Base-by-base conservation (phyloP, 1,284 basidiomycete genomes). In the Cutaneotrichosporon cyanovorans region DNA sequence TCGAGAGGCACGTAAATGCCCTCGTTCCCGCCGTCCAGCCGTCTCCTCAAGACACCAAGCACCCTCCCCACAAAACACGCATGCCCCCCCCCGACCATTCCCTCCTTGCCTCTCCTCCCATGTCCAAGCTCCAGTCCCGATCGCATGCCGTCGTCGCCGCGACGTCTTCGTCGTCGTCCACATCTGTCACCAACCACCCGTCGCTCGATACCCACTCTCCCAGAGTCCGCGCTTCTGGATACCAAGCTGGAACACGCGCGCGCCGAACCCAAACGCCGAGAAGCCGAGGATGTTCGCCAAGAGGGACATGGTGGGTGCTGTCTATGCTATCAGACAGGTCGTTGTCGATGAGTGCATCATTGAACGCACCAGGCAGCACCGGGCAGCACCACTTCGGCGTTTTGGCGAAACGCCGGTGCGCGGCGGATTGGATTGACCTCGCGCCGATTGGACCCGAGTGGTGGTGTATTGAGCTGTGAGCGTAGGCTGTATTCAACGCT, bases 181-280 rank as follows among this genome's bases (percentile, higher is more conserved):
- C 15, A 35, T 35, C 8, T 12, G n/a, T 12, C 8, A 28, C 12
- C 15, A 6, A n/a, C 33, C 12, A 34, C 15, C n/a, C 15, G 8
- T 28, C 25, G 5, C 11, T 4, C 36, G 36, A 18, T 19, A 45
- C 43, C 15, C 30, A 45, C 43, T 18, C 15, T 37, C 19, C 54
- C 68, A 66, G 48, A 72, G 61, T 35, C 54, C 51, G 37, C 69
- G 59, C 57, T 69, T 66, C 53, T 87, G 84, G 58, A 90, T 82
- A 42, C 82, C 83, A 19, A 89, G 80, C 70, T 89, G 87, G 58
- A 85, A 85, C 52, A 86, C 74, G 54, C 87, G 78, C 14, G 81
- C 80, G 16, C 81, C 80, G 46, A 89, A 80, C 23, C 87, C 87
- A 62, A 87, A 83, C 48, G 78, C 71, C 16, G 84, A 82, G 73